Percentiles rank a stretch among this genome's conserved stretches.
phyloP scores from a whole-genome alignment of 805 yeast genomes.

The Ogataea polymorpha region DNA sequence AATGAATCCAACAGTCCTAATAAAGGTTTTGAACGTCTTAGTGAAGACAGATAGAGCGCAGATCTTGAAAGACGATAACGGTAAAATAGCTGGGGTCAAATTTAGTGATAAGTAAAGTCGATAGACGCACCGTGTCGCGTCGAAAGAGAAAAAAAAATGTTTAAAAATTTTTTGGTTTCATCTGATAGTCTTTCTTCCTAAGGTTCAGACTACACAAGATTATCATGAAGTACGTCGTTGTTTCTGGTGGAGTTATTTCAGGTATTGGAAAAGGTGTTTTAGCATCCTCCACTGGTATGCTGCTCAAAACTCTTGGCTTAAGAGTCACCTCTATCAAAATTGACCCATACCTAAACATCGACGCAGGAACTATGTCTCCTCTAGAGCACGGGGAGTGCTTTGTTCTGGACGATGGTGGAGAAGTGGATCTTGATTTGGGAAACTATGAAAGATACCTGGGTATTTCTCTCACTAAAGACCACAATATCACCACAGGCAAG shows the following conservation, averaged over 20 bases:
- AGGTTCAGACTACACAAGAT: background rate
- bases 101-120: constrained; percentile 39
- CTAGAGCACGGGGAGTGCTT: constrained; percentile 99
- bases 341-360: constrained; percentile 98
- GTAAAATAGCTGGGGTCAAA: constrained; percentile 70
- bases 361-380: constrained; percentile 99
- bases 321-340: constrained; percentile 96
- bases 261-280: constrained; percentile 99
- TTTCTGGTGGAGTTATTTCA: constrained; percentile 98
- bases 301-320: constrained; percentile 88
- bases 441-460: constrained; percentile 96
- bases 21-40: constrained; percentile 52
- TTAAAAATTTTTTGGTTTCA: constrained; percentile 12
- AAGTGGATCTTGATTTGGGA: constrained; percentile 96
- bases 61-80: constrained; percentile 56
- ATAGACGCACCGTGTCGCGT: constrained; percentile 10
- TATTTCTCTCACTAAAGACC: constrained; percentile 88
- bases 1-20: constrained; percentile 55
- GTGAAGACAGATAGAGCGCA: constrained; percentile 72
- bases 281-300: constrained; percentile 95
- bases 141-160: constrained; percentile 8
- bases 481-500: constrained; percentile 98
- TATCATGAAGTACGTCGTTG: constrained; percentile 95
- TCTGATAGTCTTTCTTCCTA: constrained; percentile 2
- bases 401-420: constrained; percentile 98